A percentile compares a stretch with the other conserved stretches of the same genome.
These are phyloP conservation scores for Caryopteris hybrid DNA, from an alignment of 305 asterid genomes.

Conservation along the genomic window DNA sequence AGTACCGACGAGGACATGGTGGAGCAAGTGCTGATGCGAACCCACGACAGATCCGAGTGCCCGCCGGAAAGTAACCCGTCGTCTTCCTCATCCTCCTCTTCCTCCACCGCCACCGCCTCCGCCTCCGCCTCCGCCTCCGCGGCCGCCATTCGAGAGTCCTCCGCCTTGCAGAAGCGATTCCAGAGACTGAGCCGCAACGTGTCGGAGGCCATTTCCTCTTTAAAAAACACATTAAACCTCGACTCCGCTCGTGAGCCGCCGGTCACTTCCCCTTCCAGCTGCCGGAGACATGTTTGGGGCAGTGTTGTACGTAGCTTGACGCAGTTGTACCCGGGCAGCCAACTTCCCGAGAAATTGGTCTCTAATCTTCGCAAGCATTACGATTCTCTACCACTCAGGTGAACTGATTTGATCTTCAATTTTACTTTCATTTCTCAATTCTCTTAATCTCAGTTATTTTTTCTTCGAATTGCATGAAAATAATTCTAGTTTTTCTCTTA, in stretches of 20 bases:
- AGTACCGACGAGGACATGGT: conserved; percentile 86
- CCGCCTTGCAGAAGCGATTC: conserved; percentile 75
- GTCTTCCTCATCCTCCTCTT: conserved; percentile 23
- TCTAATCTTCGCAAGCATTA: conserved; percentile 91
- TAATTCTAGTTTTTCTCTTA: neutral
- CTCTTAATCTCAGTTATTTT: no score
- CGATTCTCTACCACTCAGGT: conserved; percentile 93
- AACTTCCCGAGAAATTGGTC: conserved; percentile 88
- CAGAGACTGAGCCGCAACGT: conserved; percentile 81
- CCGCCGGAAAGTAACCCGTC: conserved; percentile 36
- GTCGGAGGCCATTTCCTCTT: conserved; percentile 86
- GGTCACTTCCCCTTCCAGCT: conserved; percentile 34
- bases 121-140: conserved; percentile 23
- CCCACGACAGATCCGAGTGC: conserved; percentile 76
- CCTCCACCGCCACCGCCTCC: conserved; percentile 18
- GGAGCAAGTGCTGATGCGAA: conserved; percentile 87
- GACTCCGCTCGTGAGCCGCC: conserved; percentile 68
- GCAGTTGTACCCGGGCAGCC: conserved; percentile 95
- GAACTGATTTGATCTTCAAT: conserved; percentile 9
- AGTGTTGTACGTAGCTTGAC: conserved; percentile 82
- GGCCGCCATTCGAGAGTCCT: conserved; percentile 51
- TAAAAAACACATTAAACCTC: conserved; percentile 70
- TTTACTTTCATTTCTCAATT: neutral
- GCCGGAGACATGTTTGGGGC: conserved; percentile 84
- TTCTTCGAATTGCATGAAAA: neutral